A percentile compares a stretch with the other conserved stretches of the same genome.
These are phyloP conservation scores for Termitomyces sp. DNA, from an alignment of 768 basidiomycete species.

Conservation along the genomic window DNA sequence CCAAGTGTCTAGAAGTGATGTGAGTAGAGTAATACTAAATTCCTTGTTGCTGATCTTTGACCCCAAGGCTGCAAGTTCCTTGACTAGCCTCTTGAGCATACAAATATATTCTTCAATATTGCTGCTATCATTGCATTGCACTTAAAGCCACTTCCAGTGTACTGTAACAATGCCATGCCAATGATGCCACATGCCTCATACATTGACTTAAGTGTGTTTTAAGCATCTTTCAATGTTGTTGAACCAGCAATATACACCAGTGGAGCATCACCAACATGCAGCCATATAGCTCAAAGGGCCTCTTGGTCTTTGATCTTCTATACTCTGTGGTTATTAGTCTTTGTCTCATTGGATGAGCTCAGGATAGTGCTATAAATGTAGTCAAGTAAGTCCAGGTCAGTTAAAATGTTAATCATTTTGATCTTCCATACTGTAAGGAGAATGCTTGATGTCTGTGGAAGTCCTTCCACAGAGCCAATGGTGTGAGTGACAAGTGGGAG, in stretches of 20 bases:
- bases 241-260: slow-evolving; percentile 20
- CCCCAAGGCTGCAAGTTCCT: slow-evolving; percentile 18
- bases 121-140: slow-evolving; percentile 20
- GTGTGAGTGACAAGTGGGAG: too few species aligned
- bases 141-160: slow-evolving; percentile 20
- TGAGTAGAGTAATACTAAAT: slow-evolving; percentile 23
- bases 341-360: background rate
- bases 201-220: slow-evolving; percentile 19
- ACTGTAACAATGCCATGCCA: slow-evolving; percentile 18
- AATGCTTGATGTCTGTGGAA: too few species aligned
- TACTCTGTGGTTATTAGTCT: background rate
- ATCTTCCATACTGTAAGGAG: slow-evolving; percentile 8
- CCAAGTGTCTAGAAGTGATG: slow-evolving; percentile 28
- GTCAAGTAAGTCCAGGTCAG: background rate
- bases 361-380: slow-evolving; percentile 4
- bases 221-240: slow-evolving; percentile 16
- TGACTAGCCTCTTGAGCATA: slow-evolving; percentile 17
- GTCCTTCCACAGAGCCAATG: too few species aligned
- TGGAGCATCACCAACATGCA: slow-evolving; percentile 19
- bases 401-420: background rate
- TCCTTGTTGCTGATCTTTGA: slow-evolving; percentile 19
- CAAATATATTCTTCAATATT: slow-evolving; percentile 26
- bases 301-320: slow-evolving; percentile 25
- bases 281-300: slow-evolving; percentile 23
- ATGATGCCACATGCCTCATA: slow-evolving; percentile 23